Evolutionary conservation across 306 rosid species (phyloP), one percentile per base, ranked within the genome.

Genomic region (Echinosophora koreensis): DNA sequence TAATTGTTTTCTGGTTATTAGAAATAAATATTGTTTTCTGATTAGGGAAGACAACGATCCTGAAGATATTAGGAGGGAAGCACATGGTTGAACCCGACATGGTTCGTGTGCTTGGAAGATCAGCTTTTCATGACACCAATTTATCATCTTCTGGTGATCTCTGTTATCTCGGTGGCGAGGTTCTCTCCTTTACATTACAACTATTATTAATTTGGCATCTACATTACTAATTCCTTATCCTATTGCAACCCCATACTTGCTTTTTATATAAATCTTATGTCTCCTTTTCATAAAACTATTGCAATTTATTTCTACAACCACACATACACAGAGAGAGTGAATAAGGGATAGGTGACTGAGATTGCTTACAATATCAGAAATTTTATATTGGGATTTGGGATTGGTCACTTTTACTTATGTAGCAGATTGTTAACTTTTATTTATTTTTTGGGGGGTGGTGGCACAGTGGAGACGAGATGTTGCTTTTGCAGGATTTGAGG

Each of bases 401-500:
- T 14, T 42, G 13, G 56, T 51, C 16, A 9, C 4, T 75, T 77
- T 78, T 5, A 14, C 7, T 41, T 50, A 30, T 73, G 7, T 67
- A 50, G 58, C 35, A 49, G 11, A 13, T 55, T 27, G 47, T 30
- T 69, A 22, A 49, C 13, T 16, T 65, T 28, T 4, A 41, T 10
- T 12, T 79, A 32, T 3, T 49, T 34, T 32, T 38, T 22, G 11
- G 22, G 69, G 77, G 49, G 0, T 44, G 0, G 61, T 70, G 46
- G 13, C 4, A 62, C 82, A 92, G 97, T 95, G 98, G 98, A 84
- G 91, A 81, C 80, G 97, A 46, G 98, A 95, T 46, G 97, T 95
- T 78, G 98, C 98, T 37, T 92, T 92, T 77, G 97, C 98, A 3
- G 97, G 98, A 41, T 94, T 89, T 72, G 98, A 88, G 3, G 91